A percentile compares a stretch with the other conserved stretches of the same genome.
Evolutionary conservation across 495 filamentous ascomycete genomes (phyloP).

Genomic region (Endocarpon pusillum): DNA sequence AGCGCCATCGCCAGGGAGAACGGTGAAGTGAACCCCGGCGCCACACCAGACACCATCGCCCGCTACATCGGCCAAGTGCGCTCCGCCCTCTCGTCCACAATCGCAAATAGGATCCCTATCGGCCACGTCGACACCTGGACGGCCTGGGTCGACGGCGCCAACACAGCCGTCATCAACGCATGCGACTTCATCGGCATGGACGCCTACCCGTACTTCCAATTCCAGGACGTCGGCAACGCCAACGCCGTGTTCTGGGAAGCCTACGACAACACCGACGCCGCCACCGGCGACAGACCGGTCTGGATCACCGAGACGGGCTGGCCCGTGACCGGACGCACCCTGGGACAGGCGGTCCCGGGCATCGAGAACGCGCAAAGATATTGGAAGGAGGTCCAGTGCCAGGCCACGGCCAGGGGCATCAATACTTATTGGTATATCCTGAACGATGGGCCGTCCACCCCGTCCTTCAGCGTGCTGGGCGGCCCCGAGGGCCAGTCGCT

Average conservation of each 20-base stretch:
- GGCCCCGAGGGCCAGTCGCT: no score
- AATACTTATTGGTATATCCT: constrained; percentile 48
- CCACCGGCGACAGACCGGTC: constrained; percentile 47
- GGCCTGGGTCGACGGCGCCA: constrained; percentile 59
- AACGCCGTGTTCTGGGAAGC: constrained; percentile 46
- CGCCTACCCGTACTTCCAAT: constrained; percentile 58
- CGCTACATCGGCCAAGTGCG: constrained; percentile 50
- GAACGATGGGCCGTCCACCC: no score
- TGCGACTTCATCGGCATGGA: constrained; percentile 68
- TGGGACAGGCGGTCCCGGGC: constrained; percentile 44
- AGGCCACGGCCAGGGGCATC: constrained; percentile 46
- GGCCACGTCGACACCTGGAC: constrained; percentile 94
- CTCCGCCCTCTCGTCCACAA: constrained; percentile 37
- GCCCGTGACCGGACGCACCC: constrained; percentile 24
- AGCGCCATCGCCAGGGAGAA: constrained; percentile 36
- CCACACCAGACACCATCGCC: constrained; percentile 38
- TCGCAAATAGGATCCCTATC: constrained; percentile 36
- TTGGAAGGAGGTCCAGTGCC: constrained; percentile 68
- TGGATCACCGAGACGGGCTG: constrained; percentile 34
- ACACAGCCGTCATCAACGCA: constrained; percentile 49
- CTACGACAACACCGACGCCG: constrained; percentile 36
- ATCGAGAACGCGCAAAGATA: constrained; percentile 55
- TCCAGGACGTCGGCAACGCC: constrained; percentile 45
- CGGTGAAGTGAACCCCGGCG: constrained; percentile 38
- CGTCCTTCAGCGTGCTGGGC: no score